Evolutionary conservation across 1,284 basidiomycete genomes (phyloP), one percentile per base, ranked within the genome.

Genomic region (Ustilago bromivora): DNA sequence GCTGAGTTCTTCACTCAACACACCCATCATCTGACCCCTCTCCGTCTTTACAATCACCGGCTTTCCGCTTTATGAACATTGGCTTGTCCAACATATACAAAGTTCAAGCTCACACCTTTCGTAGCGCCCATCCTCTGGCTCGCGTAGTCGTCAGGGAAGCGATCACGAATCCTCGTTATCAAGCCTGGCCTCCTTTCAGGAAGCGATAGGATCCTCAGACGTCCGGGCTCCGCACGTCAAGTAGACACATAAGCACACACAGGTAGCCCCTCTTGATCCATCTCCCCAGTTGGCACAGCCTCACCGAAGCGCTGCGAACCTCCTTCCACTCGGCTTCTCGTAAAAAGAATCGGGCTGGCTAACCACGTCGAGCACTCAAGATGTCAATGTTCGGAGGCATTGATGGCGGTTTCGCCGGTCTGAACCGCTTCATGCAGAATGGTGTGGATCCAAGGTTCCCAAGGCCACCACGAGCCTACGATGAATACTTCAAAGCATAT

Each of bases 401-500:
- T 6, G 67, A 77, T 31, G 67, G 66, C 57, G 67, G 75, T 49
- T 71, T 67, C 41, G 66, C 61, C 61, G 31, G 34, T 49, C 56
- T 82, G 28, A 64, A 64, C 43, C 77, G 74, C 40, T 72, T 81
- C 56, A 75, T 82, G 75, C 72, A 72, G 49, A 71, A 65, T 40
- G 76, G 71, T 57, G 71, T 75, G 60, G 82, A 84, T 58, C 67
- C 61, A 11, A 76, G 81, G 10, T 79, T 84, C 28, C 69, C 79
- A 5, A 61, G 79, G 4, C 79, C 82, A n/a, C 78, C 82, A 13
- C 57, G 82, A 10, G 80, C 82, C n/a, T 86, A 84, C 66, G 81
- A 84, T 43, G 81, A 84, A 60, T 84, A 81, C 65, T 84, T 84
- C 62, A 84, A 79, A 76, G 93, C 94, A 9, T 95, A 94, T 87